Conservation (phyloP, 2,329 filamentous ascomycete species). For the Alternaria alternata region DNA sequence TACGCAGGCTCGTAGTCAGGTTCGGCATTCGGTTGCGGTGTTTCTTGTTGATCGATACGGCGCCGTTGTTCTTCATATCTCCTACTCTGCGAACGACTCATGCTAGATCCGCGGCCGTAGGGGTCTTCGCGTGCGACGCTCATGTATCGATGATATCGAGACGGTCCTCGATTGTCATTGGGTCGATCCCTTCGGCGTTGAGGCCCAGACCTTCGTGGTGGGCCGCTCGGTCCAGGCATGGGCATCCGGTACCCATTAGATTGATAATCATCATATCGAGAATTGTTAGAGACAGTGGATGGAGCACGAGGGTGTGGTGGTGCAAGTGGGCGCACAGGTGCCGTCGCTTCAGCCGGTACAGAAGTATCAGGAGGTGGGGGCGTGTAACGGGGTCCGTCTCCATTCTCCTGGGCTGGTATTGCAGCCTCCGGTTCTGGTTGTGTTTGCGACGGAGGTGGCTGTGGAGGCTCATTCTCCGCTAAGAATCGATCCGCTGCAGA, state of each 20-base stretch:
- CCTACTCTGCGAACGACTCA: slow-evolving; percentile 46
- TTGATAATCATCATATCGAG: slow-evolving; percentile 40
- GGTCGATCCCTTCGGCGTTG: slow-evolving; percentile 44
- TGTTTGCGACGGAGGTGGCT: slow-evolving; percentile 15
- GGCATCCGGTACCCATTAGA: slow-evolving; percentile 34
- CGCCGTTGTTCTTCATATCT: slow-evolving; percentile 49
- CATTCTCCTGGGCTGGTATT: slow-evolving; percentile 29
- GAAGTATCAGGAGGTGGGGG: slow-evolving; percentile 35
- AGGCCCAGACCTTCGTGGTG: slow-evolving; percentile 36
- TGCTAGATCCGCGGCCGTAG: slow-evolving; percentile 45
- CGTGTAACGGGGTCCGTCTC: slow-evolving; percentile 42
- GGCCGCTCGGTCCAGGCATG: slow-evolving; percentile 35
- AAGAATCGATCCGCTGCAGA: slow-evolving; percentile 49
- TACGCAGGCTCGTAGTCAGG: slow-evolving; percentile 37
- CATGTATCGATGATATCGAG: slow-evolving; percentile 49
- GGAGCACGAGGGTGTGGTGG: slow-evolving; percentile 32
- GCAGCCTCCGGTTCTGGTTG: slow-evolving; percentile 26
- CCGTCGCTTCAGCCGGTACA: slow-evolving; percentile 25
- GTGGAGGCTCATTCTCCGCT: slow-evolving; percentile 35
- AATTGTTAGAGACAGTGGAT: slow-evolving; percentile 46
- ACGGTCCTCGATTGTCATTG: slow-evolving; percentile 43
- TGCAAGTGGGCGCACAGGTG: slow-evolving; percentile 24
- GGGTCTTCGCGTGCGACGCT: slow-evolving; percentile 47
- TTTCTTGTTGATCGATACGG: slow-evolving; percentile 48
- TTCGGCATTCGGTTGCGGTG: slow-evolving; percentile 43